Evolutionary conservation across 495 filamentous ascomycete genomes (phyloP).

Genomic region (Penicillium nucicola): DNA sequence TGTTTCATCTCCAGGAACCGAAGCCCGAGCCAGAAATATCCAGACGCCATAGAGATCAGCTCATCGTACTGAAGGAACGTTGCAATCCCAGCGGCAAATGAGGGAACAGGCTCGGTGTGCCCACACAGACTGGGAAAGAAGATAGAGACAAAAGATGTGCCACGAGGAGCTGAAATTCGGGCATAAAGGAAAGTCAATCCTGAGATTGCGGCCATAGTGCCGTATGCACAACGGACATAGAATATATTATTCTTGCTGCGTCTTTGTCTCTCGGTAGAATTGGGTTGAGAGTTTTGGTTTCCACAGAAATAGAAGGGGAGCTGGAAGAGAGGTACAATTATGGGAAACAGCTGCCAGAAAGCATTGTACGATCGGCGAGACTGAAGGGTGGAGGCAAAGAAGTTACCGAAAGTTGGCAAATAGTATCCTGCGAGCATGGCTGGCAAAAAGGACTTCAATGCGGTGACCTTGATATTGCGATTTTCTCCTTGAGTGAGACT

Average conservation of each 20-base stretch:
- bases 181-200: not conserved
- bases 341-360: slow-evolving; percentile 21
- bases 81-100: slow-evolving; percentile 8
- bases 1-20: slow-evolving; percentile 13
- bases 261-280: not conserved
- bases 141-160: not conserved
- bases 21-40: not conserved
- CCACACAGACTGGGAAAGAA: not conserved
- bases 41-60: slow-evolving; percentile 8
- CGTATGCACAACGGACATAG: not conserved
- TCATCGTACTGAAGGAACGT: slow-evolving; percentile 18
- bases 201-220: not conserved
- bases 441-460: not conserved
- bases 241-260: not conserved
- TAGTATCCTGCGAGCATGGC: slow-evolving; percentile 9
- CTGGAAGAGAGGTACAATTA: slow-evolving; percentile 15
- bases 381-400: slow-evolving; percentile 8
- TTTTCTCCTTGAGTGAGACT: not conserved
- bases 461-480: not conserved
- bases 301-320: not conserved
- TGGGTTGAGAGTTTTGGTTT: not conserved
- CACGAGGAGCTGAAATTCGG: slow-evolving; percentile 1
- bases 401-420: slow-evolving; percentile 8
- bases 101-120: not conserved
- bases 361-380: slow-evolving; percentile 9